Evolutionary conservation across 2,329 filamentous ascomycete species (phyloP), one percentile per base, ranked within the genome.

Genomic region (Kalaharituber pfeilii): DNA sequence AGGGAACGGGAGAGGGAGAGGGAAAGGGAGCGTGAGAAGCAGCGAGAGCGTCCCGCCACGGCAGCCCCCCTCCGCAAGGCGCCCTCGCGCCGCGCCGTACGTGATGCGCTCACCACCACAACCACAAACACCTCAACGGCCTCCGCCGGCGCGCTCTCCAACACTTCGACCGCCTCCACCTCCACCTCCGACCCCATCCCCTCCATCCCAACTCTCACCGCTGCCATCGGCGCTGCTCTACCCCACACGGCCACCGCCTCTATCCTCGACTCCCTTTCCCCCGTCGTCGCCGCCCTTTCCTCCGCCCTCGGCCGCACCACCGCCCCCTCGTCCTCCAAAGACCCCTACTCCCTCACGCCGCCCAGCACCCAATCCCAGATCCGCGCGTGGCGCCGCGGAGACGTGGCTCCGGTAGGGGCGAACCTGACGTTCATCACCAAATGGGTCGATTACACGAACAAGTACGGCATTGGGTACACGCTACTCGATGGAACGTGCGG

Each of bases 361-460:
- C 53, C 13, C 52, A 63, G 4, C 52, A 62, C 25, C 54, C 53
- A 6, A 60, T 63, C 57, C 58, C 60, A 61, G 20, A 59, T 64
- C 30, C 59, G 57, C 25, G 55, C 56, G 5, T 60, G 26, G 54
- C 59, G 52, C 49, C 50, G 50, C 18, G 57, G 60, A 45, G 62
- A 62, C 18, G n/a, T n/a, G n/a, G n/a, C n/a, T n/a, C n/a, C n/a
- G n/a, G 30, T 18, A 36, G 55, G 52, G 28, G 60, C 62, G 26
- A 53, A 47, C 28, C 57, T 56, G 13, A 54, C 61, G n/a, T 64
- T 63, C 53, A 59, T 64, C 52, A 63, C 61, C 9, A 86, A 88
- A 65, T 91, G 85, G 85, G 85, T 91, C 5, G 85, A 91, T 66
- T 91, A 91, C 67, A 86, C 84, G 56, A 86, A 87, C 68, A 87